Evolutionary conservation across 805 yeast genomes (phyloP), one percentile per base, ranked within the genome.

Genomic region (Ogataea minuta): DNA sequence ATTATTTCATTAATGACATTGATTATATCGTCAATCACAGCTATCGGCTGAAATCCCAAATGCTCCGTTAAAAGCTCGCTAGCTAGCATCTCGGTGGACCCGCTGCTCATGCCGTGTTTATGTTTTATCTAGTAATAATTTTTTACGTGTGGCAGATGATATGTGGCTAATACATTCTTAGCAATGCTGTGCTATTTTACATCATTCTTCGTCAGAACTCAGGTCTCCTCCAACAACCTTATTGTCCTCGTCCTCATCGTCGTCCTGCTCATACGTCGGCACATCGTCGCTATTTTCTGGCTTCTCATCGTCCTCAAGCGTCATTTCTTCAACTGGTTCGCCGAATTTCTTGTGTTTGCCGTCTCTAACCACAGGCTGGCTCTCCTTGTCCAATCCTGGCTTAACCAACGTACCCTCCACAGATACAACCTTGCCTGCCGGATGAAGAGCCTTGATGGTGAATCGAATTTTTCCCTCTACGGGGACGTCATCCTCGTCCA

Each of bases 381-480:
- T 68, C 38, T 75, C 81, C 37, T 62, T 62, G 47, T 76, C 84
- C 20, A 66, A 58, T 14, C 80, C 82, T 3, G 84, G 81, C 45
- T 68, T 57, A 17, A 84, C 61, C 44, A 90, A 68, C 1, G 96
- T 81, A n/a, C 98, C 98, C 45, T 89, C 95, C 10, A 91, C 74
- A 8, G 95, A 82, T 11, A 90, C 79, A 39, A 87, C 82, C 61
- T 80, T 83, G 7, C 96, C 95, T 5, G 90, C 76, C 10, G 82
- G 77, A 63, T 76, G 82, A 38, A 91, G 71, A 19, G 79, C 70
- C 57, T 81, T 84, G 29, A 91, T 77, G 2, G 80, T 77, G 62
- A 93, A 89, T 50, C 71, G 72, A 35, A 91, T 62, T 61, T 87
- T 88, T 4, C 96, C 97, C 49, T 84, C 96, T 13, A 93, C 70